These are phyloP conservation scores for Lactarius evosmus DNA, from an alignment of 768 basidiomycete species.

Conservation along the genomic window DNA sequence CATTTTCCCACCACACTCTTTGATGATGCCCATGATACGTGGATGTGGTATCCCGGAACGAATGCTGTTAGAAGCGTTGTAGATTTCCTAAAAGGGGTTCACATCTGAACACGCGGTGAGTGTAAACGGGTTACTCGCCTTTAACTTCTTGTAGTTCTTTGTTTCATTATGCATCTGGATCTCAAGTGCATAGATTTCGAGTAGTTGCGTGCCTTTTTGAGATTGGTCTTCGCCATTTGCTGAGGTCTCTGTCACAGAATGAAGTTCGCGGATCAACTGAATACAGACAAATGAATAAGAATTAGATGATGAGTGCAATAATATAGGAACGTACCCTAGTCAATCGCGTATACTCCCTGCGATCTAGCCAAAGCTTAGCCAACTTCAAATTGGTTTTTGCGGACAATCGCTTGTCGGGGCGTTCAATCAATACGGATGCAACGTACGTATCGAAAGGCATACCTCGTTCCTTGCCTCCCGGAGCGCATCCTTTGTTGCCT, in stretches of 20 bases:
- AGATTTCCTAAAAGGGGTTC: constrained; percentile 72
- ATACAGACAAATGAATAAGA: background rate
- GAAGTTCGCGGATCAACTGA: constrained; percentile 76
- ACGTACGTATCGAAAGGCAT: background rate
- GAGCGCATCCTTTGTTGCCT: constrained; percentile 84
- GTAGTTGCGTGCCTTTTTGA: constrained; percentile 88
- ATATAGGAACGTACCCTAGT: constrained; percentile 54
- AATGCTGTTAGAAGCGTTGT: constrained; percentile 90
- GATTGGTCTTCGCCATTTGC: constrained; percentile 79
- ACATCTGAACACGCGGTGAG: background rate
- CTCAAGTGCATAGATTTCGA: constrained; percentile 97
- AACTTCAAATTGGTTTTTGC: constrained; percentile 96
- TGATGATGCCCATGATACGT: constrained; percentile 97
- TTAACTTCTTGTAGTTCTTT: constrained; percentile 92
- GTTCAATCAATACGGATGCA: background rate
- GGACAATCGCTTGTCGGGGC: constrained; percentile 65
- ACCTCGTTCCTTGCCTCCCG: constrained; percentile 97
- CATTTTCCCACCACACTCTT: constrained; percentile 99
- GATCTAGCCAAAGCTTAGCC: constrained; percentile 95
- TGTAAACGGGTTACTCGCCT: constrained; percentile 46
- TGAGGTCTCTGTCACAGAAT: constrained; percentile 56
- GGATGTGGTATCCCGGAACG: constrained; percentile 98
- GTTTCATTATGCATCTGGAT: constrained; percentile 99
- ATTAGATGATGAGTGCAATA: background rate
- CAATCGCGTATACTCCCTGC: constrained; percentile 84